These are phyloP conservation scores for Leccinellum luteum DNA, from an alignment of 768 basidiomycete species.

Conservation along the genomic window DNA sequence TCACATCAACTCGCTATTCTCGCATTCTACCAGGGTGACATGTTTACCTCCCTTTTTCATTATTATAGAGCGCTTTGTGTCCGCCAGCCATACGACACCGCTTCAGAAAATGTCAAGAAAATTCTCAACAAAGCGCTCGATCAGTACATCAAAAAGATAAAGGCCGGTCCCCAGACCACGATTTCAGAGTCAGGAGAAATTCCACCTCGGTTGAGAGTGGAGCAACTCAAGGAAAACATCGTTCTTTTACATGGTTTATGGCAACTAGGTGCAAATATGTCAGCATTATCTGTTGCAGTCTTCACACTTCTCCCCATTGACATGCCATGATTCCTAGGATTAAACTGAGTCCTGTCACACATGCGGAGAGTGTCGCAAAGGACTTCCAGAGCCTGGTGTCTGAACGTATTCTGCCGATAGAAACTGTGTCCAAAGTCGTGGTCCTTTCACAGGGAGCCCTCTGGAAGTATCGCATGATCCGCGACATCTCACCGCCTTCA, in stretches of 20 bases:
- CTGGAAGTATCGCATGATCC: constrained; percentile 81
- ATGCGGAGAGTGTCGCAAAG: constrained; percentile 46
- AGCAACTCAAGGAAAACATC: constrained; percentile 68
- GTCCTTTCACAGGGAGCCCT: constrained; percentile 77
- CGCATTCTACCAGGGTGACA: constrained; percentile 78
- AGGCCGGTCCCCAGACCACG: constrained; percentile 37
- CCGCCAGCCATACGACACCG: constrained; percentile 80
- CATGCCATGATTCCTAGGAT: constrained; percentile 6
- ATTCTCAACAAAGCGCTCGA: constrained; percentile 67
- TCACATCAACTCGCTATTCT: constrained; percentile 96
- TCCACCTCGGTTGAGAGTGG: constrained; percentile 53
- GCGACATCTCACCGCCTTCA: constrained; percentile 38
- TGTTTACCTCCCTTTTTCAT: constrained; percentile 76
- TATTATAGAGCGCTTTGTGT: constrained; percentile 93
- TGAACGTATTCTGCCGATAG: constrained; percentile 68
- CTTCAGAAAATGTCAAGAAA: constrained; percentile 77
- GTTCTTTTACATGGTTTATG: constrained; percentile 77
- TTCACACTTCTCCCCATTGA: constrained; percentile 3
- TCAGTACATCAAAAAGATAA: constrained; percentile 47
- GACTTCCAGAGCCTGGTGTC: constrained; percentile 63
- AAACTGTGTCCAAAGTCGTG: constrained; percentile 71
- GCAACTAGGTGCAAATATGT: constrained; percentile 58
- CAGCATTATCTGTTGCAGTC: constrained; percentile 21
- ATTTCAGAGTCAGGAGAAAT: constrained; percentile 31
- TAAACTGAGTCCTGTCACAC: constrained; percentile 48